These are phyloP conservation scores for Silybum marianum DNA, from an alignment of 129 eudicot genomes.

Conservation along the genomic window DNA sequence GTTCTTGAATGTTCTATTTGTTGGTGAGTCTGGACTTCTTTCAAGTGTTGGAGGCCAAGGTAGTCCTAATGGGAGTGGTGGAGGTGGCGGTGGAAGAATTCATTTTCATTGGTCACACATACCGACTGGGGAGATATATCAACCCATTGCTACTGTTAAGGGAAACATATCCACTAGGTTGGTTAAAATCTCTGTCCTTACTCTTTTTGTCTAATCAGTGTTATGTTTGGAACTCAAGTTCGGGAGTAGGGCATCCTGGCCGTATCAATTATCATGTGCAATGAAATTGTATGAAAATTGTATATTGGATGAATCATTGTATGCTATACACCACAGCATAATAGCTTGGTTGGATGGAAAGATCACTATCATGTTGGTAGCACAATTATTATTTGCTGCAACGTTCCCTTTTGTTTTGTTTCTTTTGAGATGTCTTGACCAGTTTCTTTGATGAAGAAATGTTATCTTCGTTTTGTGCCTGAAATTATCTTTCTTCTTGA, in stretches of 20 bases:
- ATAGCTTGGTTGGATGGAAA: background rate
- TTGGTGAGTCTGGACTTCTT: conserved; percentile 58
- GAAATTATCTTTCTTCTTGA: background rate
- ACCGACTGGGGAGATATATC: conserved; percentile 91
- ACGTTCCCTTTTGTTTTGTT: background rate
- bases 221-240: background rate
- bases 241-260: background rate
- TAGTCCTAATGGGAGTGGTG: conserved; percentile 79
- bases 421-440: background rate
- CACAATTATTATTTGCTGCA: background rate
- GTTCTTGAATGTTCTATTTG: conserved; percentile 55
- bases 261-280: background rate
- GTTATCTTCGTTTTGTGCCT: background rate
- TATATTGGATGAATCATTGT: background rate
- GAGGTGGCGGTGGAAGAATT: conserved; percentile 97
- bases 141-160: conserved; percentile 72
- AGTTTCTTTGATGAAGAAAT: background rate
- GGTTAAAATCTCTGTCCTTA: conserved; percentile 29
- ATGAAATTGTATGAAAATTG: background rate
- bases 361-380: background rate
- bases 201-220: background rate
- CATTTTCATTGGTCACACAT: conserved; percentile 97
- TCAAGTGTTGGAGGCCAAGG: conserved; percentile 87
- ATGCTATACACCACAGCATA: background rate
- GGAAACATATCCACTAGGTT: conserved; percentile 82